Conservation (phyloP, 116 monocot genomes). For the Dioscorea cayenensis region DNA sequence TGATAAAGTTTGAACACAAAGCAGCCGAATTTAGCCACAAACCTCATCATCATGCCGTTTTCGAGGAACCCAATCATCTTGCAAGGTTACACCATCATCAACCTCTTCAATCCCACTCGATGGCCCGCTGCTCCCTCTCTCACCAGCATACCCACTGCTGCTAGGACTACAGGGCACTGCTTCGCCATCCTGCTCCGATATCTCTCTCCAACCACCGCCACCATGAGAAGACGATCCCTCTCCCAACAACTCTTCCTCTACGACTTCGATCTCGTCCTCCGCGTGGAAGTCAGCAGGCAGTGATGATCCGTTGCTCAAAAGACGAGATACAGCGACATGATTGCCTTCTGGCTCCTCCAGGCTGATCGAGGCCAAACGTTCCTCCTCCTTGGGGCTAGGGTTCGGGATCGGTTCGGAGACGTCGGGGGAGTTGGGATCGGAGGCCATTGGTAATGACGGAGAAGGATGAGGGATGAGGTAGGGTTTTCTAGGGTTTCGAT, state of each 20-base stretch:
- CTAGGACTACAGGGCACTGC: conserved; percentile 43
- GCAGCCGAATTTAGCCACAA: neutral
- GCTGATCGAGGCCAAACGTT: neutral
- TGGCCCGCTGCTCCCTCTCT: conserved; percentile 63
- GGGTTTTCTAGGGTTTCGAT: too few species aligned
- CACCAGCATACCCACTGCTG: conserved; percentile 85
- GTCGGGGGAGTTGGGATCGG: neutral
- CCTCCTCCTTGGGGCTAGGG: neutral
- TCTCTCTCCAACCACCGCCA: conserved; percentile 20
- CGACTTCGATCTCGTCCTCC: conserved; percentile 12
- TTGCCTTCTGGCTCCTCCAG: neutral
- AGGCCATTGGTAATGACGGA: neutral
- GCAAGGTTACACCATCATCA: conserved; percentile 16
- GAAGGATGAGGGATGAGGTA: too few species aligned
- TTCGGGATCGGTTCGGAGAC: neutral
- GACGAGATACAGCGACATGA: neutral
- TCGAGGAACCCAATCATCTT: conserved; percentile 44
- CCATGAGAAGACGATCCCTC: conserved; percentile 9
- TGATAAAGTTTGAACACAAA: too few species aligned
- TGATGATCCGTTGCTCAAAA: conserved; percentile 25
- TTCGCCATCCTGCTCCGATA: conserved; percentile 38
- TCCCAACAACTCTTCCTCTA: conserved; percentile 1
- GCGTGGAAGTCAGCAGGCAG: conserved; percentile 17
- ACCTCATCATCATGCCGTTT: conserved; percentile 67
- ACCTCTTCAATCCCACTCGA: conserved; percentile 56